These are phyloP conservation scores for Triangularia setosa DNA, from an alignment of 2,329 filamentous ascomycete species.

Conservation along the genomic window DNA sequence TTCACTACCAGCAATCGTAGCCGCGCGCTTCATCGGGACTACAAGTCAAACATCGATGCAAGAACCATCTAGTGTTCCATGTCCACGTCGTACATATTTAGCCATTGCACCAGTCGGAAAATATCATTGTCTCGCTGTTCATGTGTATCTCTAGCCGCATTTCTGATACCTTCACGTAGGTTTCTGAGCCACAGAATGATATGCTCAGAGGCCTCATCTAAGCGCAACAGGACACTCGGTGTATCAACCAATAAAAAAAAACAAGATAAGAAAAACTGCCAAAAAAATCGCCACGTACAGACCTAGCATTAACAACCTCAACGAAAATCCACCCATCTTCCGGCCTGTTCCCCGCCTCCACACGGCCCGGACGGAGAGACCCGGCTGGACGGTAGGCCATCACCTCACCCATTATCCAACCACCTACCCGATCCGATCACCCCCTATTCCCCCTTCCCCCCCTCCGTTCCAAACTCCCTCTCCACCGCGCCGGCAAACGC, in stretches of 20 bases:
- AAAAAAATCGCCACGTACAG: background rate
- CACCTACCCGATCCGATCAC: background rate
- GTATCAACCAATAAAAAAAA: background rate
- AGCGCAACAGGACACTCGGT: background rate
- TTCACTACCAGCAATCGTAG: background rate
- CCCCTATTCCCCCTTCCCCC: background rate
- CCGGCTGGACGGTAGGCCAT: background rate
- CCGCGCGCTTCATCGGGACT: background rate
- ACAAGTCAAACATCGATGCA: background rate
- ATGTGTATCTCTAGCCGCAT: background rate
- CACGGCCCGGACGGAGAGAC: background rate
- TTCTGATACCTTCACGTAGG: background rate
- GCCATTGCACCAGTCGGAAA: background rate
- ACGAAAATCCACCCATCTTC: background rate
- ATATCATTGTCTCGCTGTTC: background rate
- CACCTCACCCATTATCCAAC: background rate
- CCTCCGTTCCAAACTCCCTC: slow-evolving; percentile 23
- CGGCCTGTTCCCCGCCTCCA: background rate
- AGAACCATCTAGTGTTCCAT: background rate
- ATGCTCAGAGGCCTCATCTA: background rate
- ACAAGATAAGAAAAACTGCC: background rate
- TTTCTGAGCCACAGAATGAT: background rate
- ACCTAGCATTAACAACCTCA: background rate
- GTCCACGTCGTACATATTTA: background rate
- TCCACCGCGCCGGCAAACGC: slow-evolving; percentile 36